These are phyloP conservation scores for Candida coleopterorum DNA, from an alignment of 805 yeast genomes.

Conservation along the genomic window DNA sequence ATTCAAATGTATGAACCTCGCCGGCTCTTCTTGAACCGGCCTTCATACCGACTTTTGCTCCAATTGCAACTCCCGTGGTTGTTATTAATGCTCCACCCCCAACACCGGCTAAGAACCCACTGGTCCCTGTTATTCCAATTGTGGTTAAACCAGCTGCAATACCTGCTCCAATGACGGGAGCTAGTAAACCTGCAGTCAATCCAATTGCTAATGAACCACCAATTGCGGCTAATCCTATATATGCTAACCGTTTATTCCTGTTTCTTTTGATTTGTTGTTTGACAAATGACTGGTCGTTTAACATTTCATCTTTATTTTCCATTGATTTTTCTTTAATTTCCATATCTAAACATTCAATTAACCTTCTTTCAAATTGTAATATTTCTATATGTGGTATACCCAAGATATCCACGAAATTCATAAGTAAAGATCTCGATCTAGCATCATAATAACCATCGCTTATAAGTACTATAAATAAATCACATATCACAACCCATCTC, in stretches of 20 bases:
- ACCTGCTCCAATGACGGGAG: constrained; percentile 99
- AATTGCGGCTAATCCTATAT: constrained; percentile 90
- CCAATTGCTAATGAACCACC: constrained; percentile 96
- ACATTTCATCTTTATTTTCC: constrained; percentile 67
- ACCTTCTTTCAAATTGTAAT: constrained; percentile 82
- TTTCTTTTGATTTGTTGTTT: constrained; percentile 65
- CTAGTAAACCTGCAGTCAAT: constrained; percentile 87
- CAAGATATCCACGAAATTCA: constrained; percentile 60
- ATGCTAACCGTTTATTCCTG: constrained; percentile 65
- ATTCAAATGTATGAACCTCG: constrained; percentile 89
- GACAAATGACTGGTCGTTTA: constrained; percentile 74
- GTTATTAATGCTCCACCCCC: constrained; percentile 96
- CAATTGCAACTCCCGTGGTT: constrained; percentile 83
- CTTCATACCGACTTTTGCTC: constrained; percentile 79
- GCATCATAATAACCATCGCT: constrained; percentile 87
- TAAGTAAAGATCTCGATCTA: constrained; percentile 76
- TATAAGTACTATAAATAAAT: constrained; percentile 71
- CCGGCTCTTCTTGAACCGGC: constrained; percentile 89
- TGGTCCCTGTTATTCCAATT: constrained; percentile 89
- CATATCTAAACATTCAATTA: constrained; percentile 85
- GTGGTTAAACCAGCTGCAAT: constrained; percentile 95
- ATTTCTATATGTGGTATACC: constrained; percentile 64
- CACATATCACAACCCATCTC: constrained; percentile 93
- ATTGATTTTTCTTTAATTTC: constrained; percentile 47
- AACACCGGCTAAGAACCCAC: constrained; percentile 89